A percentile compares a stretch with the other conserved stretches of the same genome.
These are phyloP conservation scores for Leishmania lainsoni DNA, from an alignment of 208 protist species.

Conservation along the genomic window DNA sequence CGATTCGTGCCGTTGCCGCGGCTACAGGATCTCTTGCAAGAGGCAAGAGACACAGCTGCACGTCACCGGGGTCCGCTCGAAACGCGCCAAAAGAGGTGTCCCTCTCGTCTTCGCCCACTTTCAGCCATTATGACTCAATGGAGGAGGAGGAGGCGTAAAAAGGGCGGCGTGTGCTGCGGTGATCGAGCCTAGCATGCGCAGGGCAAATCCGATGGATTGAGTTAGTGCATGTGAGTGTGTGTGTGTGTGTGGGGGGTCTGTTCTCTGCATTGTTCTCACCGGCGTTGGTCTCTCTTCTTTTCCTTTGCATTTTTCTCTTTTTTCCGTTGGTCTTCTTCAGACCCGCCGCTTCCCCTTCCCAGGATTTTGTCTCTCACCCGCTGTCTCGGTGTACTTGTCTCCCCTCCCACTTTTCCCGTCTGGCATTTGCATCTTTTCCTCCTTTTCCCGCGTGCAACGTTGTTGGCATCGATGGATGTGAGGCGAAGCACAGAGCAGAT, in stretches of 20 bases:
- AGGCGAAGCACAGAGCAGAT: neutral
- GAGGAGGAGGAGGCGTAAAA: neutral
- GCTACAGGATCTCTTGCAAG: neutral
- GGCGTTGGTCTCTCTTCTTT: neutral
- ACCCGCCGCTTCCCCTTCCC: neutral
- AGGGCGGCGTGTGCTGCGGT: neutral
- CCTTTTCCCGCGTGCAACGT: neutral
- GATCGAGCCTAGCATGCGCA: neutral
- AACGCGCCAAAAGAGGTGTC: neutral
- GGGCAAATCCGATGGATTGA: neutral
- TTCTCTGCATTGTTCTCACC: neutral
- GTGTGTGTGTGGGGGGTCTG: too few relatives aligned
- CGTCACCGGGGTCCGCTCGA: neutral
- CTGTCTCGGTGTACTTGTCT: neutral
- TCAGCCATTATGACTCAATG: neutral
- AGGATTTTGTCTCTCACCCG: neutral
- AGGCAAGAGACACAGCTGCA: neutral
- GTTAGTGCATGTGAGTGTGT: too few relatives aligned
- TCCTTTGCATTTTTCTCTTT: neutral
- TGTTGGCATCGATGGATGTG: neutral
- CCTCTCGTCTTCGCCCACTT: neutral
- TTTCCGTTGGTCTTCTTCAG: neutral
- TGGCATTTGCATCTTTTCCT: neutral
- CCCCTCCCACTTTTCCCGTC: neutral
- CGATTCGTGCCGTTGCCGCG: constrained; percentile 14